Evolutionary conservation across 768 basidiomycete genomes (phyloP).

Genomic region (Rhodotorula babjevae): DNA sequence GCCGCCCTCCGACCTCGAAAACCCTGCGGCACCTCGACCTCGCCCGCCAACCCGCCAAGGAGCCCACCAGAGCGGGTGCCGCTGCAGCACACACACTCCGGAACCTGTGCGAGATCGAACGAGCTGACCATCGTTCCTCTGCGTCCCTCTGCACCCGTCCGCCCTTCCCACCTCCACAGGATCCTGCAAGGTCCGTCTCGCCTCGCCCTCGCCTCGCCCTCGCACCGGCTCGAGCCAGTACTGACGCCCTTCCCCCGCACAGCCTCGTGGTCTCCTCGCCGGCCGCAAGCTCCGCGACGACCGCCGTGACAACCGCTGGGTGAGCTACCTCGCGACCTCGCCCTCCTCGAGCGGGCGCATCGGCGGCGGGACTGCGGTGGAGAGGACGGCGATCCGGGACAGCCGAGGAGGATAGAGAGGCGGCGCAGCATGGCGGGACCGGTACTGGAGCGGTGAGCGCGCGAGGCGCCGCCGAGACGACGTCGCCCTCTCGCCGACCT

Average conservation of each 20-base stretch:
- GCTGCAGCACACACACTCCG: too few relatives aligned
- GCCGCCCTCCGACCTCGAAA: background rate
- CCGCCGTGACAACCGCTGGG: constrained; percentile 96
- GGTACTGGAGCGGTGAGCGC: too few relatives aligned
- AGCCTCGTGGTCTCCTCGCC: constrained; percentile 51
- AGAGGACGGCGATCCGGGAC: too few relatives aligned
- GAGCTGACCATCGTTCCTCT: background rate
- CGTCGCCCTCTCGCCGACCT: too few relatives aligned
- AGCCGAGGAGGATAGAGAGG: too few relatives aligned
- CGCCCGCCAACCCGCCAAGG: background rate
- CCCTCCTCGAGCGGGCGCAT: background rate
- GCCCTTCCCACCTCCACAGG: background rate
- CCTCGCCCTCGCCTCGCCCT: background rate
- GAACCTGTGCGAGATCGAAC: background rate
- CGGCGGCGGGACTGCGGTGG: too few relatives aligned
- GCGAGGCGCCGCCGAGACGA: too few relatives aligned
- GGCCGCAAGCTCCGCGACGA: constrained; percentile 94
- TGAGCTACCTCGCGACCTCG: constrained; percentile 48
- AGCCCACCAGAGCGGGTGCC: background rate
- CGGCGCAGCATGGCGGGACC: too few relatives aligned
- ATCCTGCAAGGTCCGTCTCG: constrained; percentile 14
- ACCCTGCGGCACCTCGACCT: background rate
- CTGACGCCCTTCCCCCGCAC: background rate
- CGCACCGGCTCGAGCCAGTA: background rate
- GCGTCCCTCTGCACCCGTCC: too few relatives aligned